A percentile compares a stretch with the other conserved stretches of the same genome.
These are phyloP conservation scores for Aspergillus hancockii DNA, from an alignment of 495 filamentous ascomycete genomes.

Conservation along the genomic window DNA sequence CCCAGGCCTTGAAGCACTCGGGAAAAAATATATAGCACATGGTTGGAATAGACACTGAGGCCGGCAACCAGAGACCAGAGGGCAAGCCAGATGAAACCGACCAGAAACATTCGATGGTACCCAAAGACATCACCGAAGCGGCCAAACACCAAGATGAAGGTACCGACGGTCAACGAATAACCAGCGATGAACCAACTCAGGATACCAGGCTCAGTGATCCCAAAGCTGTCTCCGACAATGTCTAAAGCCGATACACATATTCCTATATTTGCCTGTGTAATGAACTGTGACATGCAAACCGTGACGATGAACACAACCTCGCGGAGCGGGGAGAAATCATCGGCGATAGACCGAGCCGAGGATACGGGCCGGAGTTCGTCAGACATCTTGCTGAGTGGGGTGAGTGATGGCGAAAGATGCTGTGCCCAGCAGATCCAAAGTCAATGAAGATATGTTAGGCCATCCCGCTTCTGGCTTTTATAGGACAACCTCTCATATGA, in stretches of 20 bases:
- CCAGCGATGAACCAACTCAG: conserved; percentile 52
- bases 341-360: conserved; percentile 24
- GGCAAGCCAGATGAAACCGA: conserved; percentile 61
- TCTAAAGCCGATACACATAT: conserved; percentile 29
- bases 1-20: conserved; percentile 55
- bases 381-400: not conserved
- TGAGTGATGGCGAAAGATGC: not conserved
- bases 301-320: conserved; percentile 29
- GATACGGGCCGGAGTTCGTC: conserved; percentile 17
- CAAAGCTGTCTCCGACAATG: conserved; percentile 49
- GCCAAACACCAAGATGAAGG: conserved; percentile 64
- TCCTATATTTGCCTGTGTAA: conserved; percentile 34
- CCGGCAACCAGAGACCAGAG: conserved; percentile 63
- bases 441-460: not conserved
- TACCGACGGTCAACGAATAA: conserved; percentile 60
- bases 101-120: conserved; percentile 59
- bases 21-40: conserved; percentile 45
- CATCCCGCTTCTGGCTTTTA: not conserved
- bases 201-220: conserved; percentile 37
- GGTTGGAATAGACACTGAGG: conserved; percentile 37
- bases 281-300: conserved; percentile 39
- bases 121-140: conserved; percentile 67
- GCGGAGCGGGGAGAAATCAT: conserved; percentile 25
- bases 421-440: not conserved
- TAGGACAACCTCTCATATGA: too few species aligned